Conservation (phyloP, 305 asterid species). For the Fraxinus angustifolia region DNA sequence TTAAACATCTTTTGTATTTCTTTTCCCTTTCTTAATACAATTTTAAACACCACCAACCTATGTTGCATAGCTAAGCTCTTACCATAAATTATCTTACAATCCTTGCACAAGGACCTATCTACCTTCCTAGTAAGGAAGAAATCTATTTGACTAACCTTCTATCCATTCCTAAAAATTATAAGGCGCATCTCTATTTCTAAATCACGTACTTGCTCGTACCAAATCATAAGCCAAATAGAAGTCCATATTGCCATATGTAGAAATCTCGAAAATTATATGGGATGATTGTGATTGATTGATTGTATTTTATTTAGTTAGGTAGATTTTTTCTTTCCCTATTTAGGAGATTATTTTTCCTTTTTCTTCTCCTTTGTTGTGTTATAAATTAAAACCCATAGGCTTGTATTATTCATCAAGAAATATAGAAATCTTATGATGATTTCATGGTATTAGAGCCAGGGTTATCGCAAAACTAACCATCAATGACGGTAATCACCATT, state of each 20-base stretch:
- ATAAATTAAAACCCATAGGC: too few species aligned
- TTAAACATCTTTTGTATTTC: background rate
- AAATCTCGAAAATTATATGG: too few species aligned
- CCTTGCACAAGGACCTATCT: background rate
- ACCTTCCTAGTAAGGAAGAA: background rate
- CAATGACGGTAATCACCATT: too few species aligned
- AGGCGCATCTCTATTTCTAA: background rate
- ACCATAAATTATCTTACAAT: background rate
- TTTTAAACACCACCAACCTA: background rate
- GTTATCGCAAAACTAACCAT: too few species aligned
- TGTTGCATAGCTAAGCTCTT: background rate
- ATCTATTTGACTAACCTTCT: background rate
- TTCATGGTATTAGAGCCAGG: too few species aligned
- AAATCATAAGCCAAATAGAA: background rate
- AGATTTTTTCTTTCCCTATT: too few species aligned
- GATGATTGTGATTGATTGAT: too few species aligned
- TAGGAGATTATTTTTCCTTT: too few species aligned
- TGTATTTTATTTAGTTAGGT: too few species aligned
- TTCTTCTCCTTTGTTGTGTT: too few species aligned
- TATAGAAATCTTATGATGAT: too few species aligned
- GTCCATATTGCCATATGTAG: background rate
- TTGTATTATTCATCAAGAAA: too few species aligned
- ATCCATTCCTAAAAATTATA: background rate
- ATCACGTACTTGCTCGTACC: background rate
- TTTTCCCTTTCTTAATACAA: background rate